These are phyloP conservation scores for Medakamo hakoo DNA, from an alignment of 139 green algal genomes.

Conservation along the genomic window DNA sequence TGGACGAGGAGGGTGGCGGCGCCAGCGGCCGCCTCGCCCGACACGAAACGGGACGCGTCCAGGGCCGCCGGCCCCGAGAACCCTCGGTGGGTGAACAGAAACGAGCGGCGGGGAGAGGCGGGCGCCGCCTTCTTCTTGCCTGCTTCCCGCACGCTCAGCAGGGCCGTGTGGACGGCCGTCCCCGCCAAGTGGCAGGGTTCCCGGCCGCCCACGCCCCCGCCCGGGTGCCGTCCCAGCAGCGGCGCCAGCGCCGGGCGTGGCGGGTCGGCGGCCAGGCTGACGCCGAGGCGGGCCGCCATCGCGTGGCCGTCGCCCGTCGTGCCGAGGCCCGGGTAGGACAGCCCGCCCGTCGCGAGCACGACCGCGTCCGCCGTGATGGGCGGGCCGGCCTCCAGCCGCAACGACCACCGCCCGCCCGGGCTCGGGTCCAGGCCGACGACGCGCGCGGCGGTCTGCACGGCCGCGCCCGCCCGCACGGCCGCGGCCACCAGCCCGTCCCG, in stretches of 20 bases:
- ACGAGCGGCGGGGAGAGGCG: conserved; percentile 30
- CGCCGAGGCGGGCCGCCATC: conserved; percentile 35
- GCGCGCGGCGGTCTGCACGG: conserved; percentile 20
- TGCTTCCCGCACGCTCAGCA: neutral
- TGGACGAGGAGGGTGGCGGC: neutral
- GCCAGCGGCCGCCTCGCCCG: no score
- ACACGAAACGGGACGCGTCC: conserved; percentile 49
- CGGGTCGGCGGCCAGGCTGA: conserved; percentile 30
- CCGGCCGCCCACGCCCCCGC: conserved; percentile 32
- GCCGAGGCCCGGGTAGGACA: conserved; percentile 66
- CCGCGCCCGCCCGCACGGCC: conserved; percentile 28
- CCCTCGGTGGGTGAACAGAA: conserved; percentile 78
- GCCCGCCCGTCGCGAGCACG: conserved; percentile 58
- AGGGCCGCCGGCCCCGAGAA: conserved; percentile 65
- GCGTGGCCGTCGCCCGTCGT: conserved; percentile 60
- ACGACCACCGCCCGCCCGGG: conserved; percentile 3
- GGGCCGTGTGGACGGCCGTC: conserved; percentile 8
- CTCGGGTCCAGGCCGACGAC: conserved; percentile 19
- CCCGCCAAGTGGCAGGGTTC: no score
- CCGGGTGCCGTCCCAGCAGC: conserved; percentile 52
- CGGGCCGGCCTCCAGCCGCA: conserved; percentile 1
- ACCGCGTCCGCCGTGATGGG: conserved; percentile 7
- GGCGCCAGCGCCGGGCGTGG: conserved; percentile 75
- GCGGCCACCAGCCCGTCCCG: conserved; percentile 43
- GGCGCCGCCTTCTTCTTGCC: neutral